Conservation (phyloP, 176 grass and related monocot species). For the Oropetium thomaeum region DNA sequence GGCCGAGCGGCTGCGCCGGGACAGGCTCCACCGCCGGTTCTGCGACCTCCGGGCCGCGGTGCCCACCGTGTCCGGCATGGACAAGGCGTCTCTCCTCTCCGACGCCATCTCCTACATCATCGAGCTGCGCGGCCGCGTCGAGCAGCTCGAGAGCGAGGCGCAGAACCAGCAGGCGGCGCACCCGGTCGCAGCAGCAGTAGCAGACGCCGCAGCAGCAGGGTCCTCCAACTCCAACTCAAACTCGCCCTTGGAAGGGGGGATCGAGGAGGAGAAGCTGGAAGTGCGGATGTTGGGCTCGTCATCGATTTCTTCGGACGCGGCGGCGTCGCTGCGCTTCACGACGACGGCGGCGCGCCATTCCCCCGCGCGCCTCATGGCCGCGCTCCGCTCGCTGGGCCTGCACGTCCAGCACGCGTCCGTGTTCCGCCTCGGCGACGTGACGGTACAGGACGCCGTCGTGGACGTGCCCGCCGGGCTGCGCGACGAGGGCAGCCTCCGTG, state of each 20-base stretch:
- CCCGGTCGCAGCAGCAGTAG: not conserved
- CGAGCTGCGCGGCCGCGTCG: constrained; percentile 38
- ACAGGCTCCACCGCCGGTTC: constrained; percentile 60
- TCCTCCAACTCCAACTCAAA: too few relatives aligned
- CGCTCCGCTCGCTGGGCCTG: constrained; percentile 39
- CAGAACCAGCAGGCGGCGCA: too few relatives aligned
- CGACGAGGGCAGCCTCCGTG: constrained; percentile 20
- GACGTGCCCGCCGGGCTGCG: constrained; percentile 34
- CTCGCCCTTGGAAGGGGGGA: not conserved
- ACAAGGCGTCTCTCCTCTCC: constrained; percentile 61
- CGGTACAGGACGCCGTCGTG: constrained; percentile 53
- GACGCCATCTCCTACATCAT: constrained; percentile 57
- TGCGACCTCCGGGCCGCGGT: constrained; percentile 60
- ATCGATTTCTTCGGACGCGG: too few relatives aligned
- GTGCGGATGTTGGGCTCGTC: constrained; percentile 27
- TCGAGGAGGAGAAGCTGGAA: not conserved
- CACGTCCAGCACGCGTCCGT: constrained; percentile 49
- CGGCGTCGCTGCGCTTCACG: constrained; percentile 14
- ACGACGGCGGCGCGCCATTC: constrained; percentile 10
- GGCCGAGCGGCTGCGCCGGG: constrained; percentile 57
- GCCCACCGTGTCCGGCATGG: constrained; percentile 59
- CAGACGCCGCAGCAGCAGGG: too few relatives aligned
- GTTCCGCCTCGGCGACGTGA: constrained; percentile 22
- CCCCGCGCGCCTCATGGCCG: constrained; percentile 45
- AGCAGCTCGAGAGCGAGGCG: constrained; percentile 29